These are phyloP conservation scores for Inga laurina DNA, from an alignment of 306 rosid species.

Conservation along the genomic window DNA sequence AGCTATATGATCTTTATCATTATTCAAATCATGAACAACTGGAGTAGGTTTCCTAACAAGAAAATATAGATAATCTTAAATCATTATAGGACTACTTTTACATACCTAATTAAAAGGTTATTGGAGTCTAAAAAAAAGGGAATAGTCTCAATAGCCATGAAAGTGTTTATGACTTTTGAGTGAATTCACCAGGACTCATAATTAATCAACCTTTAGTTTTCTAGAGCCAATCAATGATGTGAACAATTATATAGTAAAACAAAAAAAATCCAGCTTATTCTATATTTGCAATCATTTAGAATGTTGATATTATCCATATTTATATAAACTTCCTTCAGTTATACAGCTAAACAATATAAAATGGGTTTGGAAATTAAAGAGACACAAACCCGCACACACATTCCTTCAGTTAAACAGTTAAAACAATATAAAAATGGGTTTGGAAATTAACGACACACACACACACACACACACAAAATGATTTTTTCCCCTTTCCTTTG, in stretches of 20 bases:
- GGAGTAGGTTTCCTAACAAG: not conserved
- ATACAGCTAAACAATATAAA: not conserved
- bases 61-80: constrained; percentile 9
- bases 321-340: not conserved
- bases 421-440: not conserved
- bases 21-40: constrained; percentile 7
- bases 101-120: not conserved
- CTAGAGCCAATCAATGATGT: not conserved
- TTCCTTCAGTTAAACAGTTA: not conserved
- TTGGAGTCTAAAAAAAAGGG: not conserved
- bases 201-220: not conserved
- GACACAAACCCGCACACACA: no score
- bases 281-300: constrained; percentile 1
- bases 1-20: constrained; percentile 3
- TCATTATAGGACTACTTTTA: constrained; percentile 23
- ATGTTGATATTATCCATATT: not conserved
- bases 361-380: no score
- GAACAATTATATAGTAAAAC: not conserved
- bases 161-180: constrained; percentile 6
- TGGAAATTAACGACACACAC: no score
- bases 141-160: not conserved
- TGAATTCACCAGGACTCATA: constrained; percentile 20
- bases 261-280: not conserved
- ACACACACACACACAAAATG: no score
- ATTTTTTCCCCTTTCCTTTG: no score